These are phyloP conservation scores for Aureobasidium sp. DNA, from an alignment of 2,329 filamentous ascomycete species.

Conservation along the genomic window DNA sequence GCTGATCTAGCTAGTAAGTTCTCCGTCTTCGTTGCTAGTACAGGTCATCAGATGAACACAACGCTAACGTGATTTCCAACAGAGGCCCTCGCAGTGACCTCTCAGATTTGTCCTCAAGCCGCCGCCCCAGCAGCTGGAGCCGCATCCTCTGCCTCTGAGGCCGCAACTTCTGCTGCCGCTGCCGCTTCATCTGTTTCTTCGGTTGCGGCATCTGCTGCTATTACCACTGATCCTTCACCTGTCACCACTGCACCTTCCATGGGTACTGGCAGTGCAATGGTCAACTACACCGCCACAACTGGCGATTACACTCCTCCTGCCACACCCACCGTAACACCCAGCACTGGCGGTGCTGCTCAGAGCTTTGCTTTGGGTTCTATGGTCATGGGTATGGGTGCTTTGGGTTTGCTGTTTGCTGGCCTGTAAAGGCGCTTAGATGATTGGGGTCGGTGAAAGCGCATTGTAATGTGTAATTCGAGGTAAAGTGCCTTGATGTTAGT, in stretches of 20 bases:
- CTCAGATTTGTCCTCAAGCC: neutral
- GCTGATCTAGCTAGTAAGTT: slow-evolving; percentile 1
- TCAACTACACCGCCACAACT: slow-evolving; percentile 6
- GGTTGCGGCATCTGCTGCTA: neutral
- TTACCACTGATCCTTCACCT: neutral
- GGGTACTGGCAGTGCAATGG: neutral
- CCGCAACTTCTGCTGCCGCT: neutral
- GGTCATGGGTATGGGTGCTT: neutral
- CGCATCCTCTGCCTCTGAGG: neutral
- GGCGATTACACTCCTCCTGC: slow-evolving; percentile 1
- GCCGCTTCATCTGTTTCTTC: neutral
- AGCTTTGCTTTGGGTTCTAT: neutral
- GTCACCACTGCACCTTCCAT: neutral
- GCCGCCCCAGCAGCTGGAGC: neutral
- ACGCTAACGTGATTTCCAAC: neutral
- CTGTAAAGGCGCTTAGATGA: neutral
- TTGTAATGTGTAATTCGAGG: slow-evolving; percentile 4
- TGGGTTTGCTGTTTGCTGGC: neutral
- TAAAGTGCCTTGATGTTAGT: neutral
- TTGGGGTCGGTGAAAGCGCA: neutral
- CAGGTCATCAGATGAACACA: no score
- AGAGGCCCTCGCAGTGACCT: neutral
- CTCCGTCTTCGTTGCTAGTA: no score
- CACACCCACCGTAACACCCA: neutral
- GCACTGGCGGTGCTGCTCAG: neutral